phyloP scores from a whole-genome alignment of 805 yeast species.

The Cyberlindnera americana region DNA sequence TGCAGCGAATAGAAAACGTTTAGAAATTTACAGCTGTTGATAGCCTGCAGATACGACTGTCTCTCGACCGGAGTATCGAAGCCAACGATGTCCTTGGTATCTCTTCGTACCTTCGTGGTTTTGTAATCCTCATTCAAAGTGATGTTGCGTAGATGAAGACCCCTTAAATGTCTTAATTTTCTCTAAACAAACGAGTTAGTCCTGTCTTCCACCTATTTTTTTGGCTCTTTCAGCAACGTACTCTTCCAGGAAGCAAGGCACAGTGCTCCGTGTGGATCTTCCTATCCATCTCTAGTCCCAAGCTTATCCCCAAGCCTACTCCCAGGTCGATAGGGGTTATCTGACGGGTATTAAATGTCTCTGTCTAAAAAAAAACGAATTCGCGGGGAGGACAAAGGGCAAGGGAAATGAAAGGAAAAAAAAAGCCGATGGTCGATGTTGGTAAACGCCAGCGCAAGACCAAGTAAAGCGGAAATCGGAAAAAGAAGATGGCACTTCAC shows the following conservation, averaged over 20 bases:
- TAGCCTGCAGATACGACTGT: conserved; percentile 29
- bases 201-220: too few relatives aligned
- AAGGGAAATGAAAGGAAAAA: too few relatives aligned
- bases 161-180: conserved; percentile 22
- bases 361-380: too few relatives aligned
- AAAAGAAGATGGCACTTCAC: conserved; percentile 8
- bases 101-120: conserved; percentile 12
- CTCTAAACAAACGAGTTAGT: too few relatives aligned
- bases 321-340: too few relatives aligned
- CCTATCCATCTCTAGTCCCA: not conserved
- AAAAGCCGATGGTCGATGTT: too few relatives aligned
- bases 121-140: conserved; percentile 3
- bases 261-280: conserved; percentile 14
- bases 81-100: conserved; percentile 15
- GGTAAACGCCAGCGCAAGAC: too few relatives aligned
- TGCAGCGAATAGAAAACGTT: conserved; percentile 37
- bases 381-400: too few relatives aligned
- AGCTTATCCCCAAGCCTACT: too few relatives aligned
- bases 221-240: not conserved
- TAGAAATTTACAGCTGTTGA: conserved; percentile 28
- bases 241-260: conserved; percentile 17
- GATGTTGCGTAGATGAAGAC: conserved; percentile 20
- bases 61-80: conserved; percentile 16
- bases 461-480: too few relatives aligned
- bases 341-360: too few relatives aligned